Conservation (phyloP, 2,329 filamentous ascomycete genomes). For the Aureobasidium sp. region DNA sequence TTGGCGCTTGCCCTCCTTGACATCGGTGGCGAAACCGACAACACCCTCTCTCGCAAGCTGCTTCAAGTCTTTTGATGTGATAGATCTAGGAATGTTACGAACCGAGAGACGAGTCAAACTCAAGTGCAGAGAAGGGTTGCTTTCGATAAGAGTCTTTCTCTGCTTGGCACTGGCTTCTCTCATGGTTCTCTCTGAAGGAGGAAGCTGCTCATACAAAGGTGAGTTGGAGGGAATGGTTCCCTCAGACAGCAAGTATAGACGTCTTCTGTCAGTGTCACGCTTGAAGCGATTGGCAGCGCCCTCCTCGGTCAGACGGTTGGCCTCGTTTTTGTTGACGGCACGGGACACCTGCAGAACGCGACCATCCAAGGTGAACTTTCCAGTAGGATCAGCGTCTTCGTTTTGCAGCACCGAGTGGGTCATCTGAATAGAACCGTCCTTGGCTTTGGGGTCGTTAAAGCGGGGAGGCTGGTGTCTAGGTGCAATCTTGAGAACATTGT, state of each 20-base stretch:
- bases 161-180: constrained; percentile 80
- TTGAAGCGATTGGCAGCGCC: constrained; percentile 56
- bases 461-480: constrained; percentile 48
- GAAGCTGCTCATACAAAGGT: constrained; percentile 66
- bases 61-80: constrained; percentile 83
- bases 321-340: constrained; percentile 78
- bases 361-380: constrained; percentile 83
- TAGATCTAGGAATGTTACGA: constrained; percentile 78
- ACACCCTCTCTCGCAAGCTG: constrained; percentile 84
- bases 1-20: constrained; percentile 67
- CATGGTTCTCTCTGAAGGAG: constrained; percentile 76
- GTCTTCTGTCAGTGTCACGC: constrained; percentile 78
- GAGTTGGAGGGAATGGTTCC: constrained; percentile 74
- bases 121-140: constrained; percentile 81
- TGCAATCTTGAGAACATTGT: constrained; percentile 66
- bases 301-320: constrained; percentile 64
- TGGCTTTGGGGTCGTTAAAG: constrained; percentile 20
- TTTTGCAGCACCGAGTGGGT: constrained; percentile 84
- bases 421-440: constrained; percentile 27
- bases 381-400: constrained; percentile 70
- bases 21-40: constrained; percentile 87
- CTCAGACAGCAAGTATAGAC: constrained; percentile 80
- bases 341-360: constrained; percentile 77
- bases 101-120: constrained; percentile 85
- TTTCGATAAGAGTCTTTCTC: constrained; percentile 82